Evolutionary conservation across 2,329 filamentous ascomycete genomes (phyloP), one percentile per base, ranked within the genome.

Genomic region (Pseudogymnoascus sp.): DNA sequence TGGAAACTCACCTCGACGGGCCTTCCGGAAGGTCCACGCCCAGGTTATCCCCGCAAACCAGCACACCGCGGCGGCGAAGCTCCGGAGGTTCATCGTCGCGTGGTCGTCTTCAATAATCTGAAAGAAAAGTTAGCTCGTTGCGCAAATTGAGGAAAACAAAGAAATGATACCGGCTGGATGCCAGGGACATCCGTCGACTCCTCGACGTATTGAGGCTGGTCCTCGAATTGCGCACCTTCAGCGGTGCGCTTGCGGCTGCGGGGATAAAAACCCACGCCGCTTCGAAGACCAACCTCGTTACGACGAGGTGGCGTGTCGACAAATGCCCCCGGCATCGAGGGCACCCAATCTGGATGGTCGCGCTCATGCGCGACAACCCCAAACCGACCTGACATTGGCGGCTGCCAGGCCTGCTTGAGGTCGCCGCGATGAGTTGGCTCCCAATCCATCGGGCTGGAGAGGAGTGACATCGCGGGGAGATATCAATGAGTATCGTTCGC

Each of bases 71-170:
- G 49, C 12, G 49, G 33, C 6, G 16, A 55, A 6, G 49, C 11
- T 21, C 26, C 29, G 29, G n/a, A 35, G 49, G 19, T 19, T 55
- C 49, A 55, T 55, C 29, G 29, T 55, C 49, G 16, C 10, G 49
- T 19, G 29, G 29, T 19, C n/a, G 26, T 52, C 23, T 2, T 26
- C 26, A 52, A 23, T 14, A 33, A 33, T 19, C 49, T 55, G 49
- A 55, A 55, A 55, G 29, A 55, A 55, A 55, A 55, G 49, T 55
- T 55, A 55, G 29, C 29, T 55, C 29, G 16, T 55, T 55, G 49
- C 10, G 16, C 29, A 55, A 33, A 33, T 33, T 35, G 11, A 31
- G n/a, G 45, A 31, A 31, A 21, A 55, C 49, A 55, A 55, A 55
- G 49, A 55, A 55, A 55, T 55, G 29, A 26, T 55, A 55, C 49